phyloP scores from a whole-genome alignment of 1,284 basidiomycete genomes.

The Phenoliferia sp. region DNA sequence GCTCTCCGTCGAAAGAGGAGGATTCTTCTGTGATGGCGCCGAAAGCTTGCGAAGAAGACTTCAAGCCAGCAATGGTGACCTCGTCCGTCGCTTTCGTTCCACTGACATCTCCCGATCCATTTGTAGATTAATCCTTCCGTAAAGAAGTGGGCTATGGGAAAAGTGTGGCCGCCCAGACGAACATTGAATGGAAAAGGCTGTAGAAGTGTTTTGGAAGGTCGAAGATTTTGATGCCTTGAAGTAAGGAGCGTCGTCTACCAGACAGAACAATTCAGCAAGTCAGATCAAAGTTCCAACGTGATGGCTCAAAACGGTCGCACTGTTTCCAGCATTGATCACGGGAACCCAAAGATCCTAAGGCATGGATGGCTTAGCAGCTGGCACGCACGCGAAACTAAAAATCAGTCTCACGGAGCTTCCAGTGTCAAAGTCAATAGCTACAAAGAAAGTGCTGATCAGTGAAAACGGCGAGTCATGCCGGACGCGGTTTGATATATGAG shows the following conservation, averaged over 20 bases:
- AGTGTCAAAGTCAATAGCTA: neutral
- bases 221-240: neutral
- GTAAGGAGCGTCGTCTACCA: neutral
- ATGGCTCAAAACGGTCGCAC: neutral
- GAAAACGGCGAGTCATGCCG: neutral
- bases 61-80: neutral
- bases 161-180: neutral
- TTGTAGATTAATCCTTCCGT: neutral
- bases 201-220: neutral
- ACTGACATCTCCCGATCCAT: neutral
- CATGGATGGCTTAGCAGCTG: no score
- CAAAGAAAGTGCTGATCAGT: no score
- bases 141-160: neutral
- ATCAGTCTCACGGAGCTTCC: no score
- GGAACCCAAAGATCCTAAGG: neutral
- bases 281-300: neutral
- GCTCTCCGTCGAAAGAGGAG: neutral
- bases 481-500: no score
- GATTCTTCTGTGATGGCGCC: neutral
- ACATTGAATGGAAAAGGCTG: neutral
- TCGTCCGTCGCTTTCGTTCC: neutral
- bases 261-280: no score
- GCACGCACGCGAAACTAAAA: no score
- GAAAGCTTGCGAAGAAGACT: neutral
- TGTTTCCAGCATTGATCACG: neutral